phyloP scores from a whole-genome alignment of 1,139 yeast species.

The Pichia norvegensis region DNA sequence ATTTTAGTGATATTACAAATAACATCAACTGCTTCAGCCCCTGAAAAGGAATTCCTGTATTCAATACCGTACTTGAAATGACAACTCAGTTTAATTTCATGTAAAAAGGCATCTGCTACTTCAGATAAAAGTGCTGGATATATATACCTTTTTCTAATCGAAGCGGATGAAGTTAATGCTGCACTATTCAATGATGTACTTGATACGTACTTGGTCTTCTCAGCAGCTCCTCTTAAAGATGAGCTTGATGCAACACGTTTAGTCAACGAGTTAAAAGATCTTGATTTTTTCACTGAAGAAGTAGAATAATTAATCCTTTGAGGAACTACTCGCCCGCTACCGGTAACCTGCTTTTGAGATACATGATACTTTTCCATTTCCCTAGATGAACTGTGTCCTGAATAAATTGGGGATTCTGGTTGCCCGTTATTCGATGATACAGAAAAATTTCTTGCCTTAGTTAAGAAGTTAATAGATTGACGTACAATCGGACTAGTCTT shows the following conservation, averaged over 20 bases:
- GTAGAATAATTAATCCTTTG: conserved; percentile 32
- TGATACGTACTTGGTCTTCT: conserved; percentile 21
- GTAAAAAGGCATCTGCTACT: conserved; percentile 75
- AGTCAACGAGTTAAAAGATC: conserved; percentile 28
- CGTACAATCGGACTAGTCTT: conserved; percentile 23
- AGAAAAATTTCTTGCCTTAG: conserved; percentile 21
- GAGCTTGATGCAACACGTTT: conserved; percentile 25
- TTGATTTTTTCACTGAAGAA: conserved; percentile 24
- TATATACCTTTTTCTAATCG: conserved; percentile 52
- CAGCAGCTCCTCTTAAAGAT: conserved; percentile 24
- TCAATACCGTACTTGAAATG: conserved; percentile 90
- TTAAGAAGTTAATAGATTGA: conserved; percentile 23
- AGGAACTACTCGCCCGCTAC: conserved; percentile 36
- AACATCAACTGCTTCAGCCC: conserved; percentile 87
- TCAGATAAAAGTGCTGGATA: conserved; percentile 85
- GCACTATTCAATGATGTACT: conserved; percentile 26
- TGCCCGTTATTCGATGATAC: conserved; percentile 13
- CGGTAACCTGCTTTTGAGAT: conserved; percentile 23
- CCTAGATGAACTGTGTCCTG: conserved; percentile 13
- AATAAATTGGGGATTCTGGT: conserved; percentile 8
- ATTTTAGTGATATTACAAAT: conserved; percentile 81
- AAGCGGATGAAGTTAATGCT: conserved; percentile 37
- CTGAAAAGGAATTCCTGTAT: conserved; percentile 91
- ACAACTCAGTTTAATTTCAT: conserved; percentile 63
- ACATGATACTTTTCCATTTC: conserved; percentile 27